Evolutionary conservation across 73 alveolate species (phyloP).

Genomic region (Stentor roeselii): DNA sequence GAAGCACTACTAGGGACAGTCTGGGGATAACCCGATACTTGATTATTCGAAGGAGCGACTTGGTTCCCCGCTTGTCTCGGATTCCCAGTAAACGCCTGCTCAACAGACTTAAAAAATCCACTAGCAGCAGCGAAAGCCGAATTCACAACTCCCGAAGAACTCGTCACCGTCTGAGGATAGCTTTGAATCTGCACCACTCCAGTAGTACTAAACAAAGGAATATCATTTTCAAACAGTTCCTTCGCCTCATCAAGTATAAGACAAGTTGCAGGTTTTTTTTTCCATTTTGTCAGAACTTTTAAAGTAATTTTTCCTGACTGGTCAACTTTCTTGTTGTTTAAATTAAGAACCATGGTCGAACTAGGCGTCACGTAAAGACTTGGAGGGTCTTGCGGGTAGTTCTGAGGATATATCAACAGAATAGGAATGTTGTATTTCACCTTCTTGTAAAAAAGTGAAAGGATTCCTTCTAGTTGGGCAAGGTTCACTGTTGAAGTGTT

Average conservation of each 20-base stretch:
- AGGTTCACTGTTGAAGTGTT: not conserved
- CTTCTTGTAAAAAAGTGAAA: not conserved
- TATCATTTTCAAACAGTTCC: not conserved
- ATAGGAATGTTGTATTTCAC: not conserved
- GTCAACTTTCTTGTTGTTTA: not conserved
- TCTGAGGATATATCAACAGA: not conserved
- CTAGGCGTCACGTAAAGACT: not conserved
- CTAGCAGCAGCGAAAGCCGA: not conserved
- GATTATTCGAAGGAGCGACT: not conserved
- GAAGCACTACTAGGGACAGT: not conserved
- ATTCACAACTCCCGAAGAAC: not conserved
- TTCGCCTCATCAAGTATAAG: not conserved
- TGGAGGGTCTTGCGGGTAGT: not conserved
- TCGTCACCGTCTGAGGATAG: not conserved
- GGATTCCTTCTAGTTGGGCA: not conserved
- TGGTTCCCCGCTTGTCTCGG: not conserved
- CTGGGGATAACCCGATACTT: not conserved
- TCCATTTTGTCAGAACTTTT: not conserved
- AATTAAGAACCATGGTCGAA: not conserved
- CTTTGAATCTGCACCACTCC: not conserved
- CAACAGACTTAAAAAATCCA: not conserved
- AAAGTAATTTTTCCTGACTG: not conserved
- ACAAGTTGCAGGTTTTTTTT: not conserved
- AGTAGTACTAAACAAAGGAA: not conserved
- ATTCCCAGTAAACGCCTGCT: not conserved